phyloP scores from a whole-genome alignment of 73 alveolate species.

The Blepharisma japonicum region DNA sequence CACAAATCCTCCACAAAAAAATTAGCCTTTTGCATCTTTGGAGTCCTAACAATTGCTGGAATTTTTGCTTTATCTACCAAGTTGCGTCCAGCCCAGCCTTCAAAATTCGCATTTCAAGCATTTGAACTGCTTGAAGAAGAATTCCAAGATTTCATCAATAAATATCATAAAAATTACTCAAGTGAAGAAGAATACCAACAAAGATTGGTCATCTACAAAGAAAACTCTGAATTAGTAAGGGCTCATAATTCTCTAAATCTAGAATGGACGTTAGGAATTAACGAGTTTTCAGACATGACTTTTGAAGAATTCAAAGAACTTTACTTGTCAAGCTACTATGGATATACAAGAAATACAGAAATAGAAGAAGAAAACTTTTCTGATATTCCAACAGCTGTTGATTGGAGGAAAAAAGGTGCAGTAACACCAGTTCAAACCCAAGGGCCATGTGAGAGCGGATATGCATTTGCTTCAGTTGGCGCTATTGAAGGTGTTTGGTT shows the following conservation, averaged over 20 bases:
- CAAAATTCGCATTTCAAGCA: neutral
- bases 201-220: constrained; percentile 41
- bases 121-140: neutral
- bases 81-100: no score
- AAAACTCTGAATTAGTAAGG: constrained; percentile 35
- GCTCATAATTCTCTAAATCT: constrained; percentile 32
- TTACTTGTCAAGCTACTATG: constrained; percentile 30
- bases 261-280: constrained; percentile 37
- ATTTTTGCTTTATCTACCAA: no score
- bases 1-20: no score
- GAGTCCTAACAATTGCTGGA: no score
- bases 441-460: constrained; percentile 87
- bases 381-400: constrained; percentile 34
- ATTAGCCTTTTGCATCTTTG: no score
- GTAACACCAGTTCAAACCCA: constrained; percentile 72
- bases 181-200: neutral
- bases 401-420: constrained; percentile 69
- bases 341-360: neutral
- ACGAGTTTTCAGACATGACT: constrained; percentile 48
- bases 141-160: neutral
- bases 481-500: constrained; percentile 80
- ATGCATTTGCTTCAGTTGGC: constrained; percentile 81
- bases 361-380: neutral
- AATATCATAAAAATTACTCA: neutral
- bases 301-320: constrained; percentile 51